Conservation (phyloP, 192 early-diverging fungal species). For the Backusella westeae region DNA sequence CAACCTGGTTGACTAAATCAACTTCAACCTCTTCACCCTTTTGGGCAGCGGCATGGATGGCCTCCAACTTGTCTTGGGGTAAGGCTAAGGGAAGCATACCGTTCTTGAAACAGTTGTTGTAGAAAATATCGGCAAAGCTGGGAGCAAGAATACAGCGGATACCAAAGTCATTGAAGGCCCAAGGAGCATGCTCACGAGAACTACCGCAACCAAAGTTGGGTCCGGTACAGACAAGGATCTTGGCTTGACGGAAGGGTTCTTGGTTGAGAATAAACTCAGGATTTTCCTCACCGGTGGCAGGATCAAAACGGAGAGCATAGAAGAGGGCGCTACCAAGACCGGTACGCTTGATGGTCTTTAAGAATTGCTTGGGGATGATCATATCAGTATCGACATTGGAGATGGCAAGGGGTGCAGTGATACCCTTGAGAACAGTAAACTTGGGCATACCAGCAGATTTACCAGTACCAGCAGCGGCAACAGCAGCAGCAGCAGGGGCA, state of each 20-base stretch:
- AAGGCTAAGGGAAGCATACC: slow-evolving; percentile 63
- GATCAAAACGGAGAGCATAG: slow-evolving; percentile 57
- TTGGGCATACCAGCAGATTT: slow-evolving; percentile 46
- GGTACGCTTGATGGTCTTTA: slow-evolving; percentile 73
- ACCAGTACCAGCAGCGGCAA: background rate
- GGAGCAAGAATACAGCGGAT: slow-evolving; percentile 68
- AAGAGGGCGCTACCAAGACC: slow-evolving; percentile 62
- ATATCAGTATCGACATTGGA: slow-evolving; percentile 72
- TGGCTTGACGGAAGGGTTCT: slow-evolving; percentile 45
- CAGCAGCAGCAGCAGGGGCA: slow-evolving; percentile 10
- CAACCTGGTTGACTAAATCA: slow-evolving; percentile 53
- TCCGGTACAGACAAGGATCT: slow-evolving; percentile 55
- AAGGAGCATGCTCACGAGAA: slow-evolving; percentile 71
- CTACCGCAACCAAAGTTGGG: slow-evolving; percentile 72
- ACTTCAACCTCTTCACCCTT: slow-evolving; percentile 47
- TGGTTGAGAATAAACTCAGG: slow-evolving; percentile 64
- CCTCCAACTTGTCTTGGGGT: slow-evolving; percentile 30
- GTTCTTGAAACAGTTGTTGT: slow-evolving; percentile 76
- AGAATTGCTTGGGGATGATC: slow-evolving; percentile 77
- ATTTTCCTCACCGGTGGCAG: slow-evolving; percentile 40
- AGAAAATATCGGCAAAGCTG: slow-evolving; percentile 72
- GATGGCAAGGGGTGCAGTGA: slow-evolving; percentile 57
- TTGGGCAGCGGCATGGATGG: slow-evolving; percentile 45
- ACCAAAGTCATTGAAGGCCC: slow-evolving; percentile 72
- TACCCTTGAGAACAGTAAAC: slow-evolving; percentile 59